Evolutionary conservation across 306 rosid species (phyloP).

Genomic region (Phaseolus lunatus): DNA sequence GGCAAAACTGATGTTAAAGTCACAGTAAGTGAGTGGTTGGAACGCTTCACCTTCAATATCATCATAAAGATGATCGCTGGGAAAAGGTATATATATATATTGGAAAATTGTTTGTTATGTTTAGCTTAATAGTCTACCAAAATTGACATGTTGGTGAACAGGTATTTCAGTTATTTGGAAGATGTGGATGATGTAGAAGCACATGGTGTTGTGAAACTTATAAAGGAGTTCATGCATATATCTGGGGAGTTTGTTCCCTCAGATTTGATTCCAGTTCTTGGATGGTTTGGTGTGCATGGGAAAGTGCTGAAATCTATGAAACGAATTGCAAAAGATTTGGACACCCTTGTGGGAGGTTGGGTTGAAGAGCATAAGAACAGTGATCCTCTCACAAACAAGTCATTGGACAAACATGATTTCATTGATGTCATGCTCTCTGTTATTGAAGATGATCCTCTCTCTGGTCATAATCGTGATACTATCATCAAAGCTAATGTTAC

Average conservation of each 20-base stretch:
- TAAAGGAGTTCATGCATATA: constrained; percentile 56
- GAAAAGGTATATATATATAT: constrained; percentile 51
- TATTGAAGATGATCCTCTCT: constrained; percentile 50
- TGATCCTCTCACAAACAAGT: not conserved
- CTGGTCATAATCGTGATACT: constrained; percentile 51
- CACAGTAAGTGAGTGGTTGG: constrained; percentile 57
- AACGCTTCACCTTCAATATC: constrained; percentile 51
- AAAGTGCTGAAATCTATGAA: constrained; percentile 55
- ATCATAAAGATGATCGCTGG: constrained; percentile 57
- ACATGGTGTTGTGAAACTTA: constrained; percentile 50
- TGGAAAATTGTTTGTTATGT: no score
- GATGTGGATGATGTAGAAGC: constrained; percentile 55
- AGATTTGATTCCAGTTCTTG: constrained; percentile 58
- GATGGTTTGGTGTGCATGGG: constrained; percentile 54
- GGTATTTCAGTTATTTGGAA: constrained; percentile 51
- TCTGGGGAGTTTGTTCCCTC: constrained; percentile 55
- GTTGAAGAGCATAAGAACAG: constrained; percentile 55
- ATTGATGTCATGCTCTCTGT: constrained; percentile 60
- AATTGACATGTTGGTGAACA: not conserved
- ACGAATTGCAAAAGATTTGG: constrained; percentile 57
- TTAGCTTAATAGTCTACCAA: no score
- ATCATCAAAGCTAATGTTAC: constrained; percentile 56
- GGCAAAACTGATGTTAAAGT: constrained; percentile 28
- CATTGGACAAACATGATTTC: constrained; percentile 56
- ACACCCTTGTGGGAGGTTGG: constrained; percentile 53